These are phyloP conservation scores for Termitomyces sp. DNA, from an alignment of 1,284 basidiomycete genomes.

Conservation along the genomic window DNA sequence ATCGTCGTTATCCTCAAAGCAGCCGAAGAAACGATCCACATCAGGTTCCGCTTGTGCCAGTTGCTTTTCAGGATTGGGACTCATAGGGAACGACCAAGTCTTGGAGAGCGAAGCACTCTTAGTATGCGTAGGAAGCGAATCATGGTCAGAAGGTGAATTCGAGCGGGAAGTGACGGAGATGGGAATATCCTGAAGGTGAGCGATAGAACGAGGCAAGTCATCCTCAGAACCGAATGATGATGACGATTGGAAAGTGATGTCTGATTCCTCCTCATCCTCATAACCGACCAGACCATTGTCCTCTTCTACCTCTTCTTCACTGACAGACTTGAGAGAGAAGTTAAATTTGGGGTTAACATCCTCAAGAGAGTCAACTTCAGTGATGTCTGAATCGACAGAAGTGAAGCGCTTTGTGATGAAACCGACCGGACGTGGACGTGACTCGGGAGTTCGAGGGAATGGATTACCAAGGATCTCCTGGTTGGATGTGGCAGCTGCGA, in stretches of 20 bases:
- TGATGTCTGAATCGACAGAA: slow-evolving; percentile 59
- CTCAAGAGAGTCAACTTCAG: slow-evolving; percentile 58
- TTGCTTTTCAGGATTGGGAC: slow-evolving; percentile 20
- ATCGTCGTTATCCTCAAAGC: slow-evolving; percentile 55
- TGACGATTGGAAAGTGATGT: slow-evolving; percentile 44
- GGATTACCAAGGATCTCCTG: slow-evolving; percentile 40
- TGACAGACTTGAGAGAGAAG: slow-evolving; percentile 51
- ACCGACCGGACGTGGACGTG: slow-evolving; percentile 19
- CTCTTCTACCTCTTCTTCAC: slow-evolving; percentile 39
- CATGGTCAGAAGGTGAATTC: slow-evolving; percentile 19
- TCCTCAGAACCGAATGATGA: slow-evolving; percentile 58
- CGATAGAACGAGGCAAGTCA: slow-evolving; percentile 35
- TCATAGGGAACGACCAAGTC: slow-evolving; percentile 66
- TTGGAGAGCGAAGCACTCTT: slow-evolving; percentile 49
- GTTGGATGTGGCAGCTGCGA: slow-evolving; percentile 17
- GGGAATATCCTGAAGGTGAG: slow-evolving; percentile 26
- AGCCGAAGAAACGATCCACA: slow-evolving; percentile 70
- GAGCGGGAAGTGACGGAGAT: slow-evolving; percentile 18
- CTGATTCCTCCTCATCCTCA: slow-evolving; percentile 66
- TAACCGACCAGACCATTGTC: slow-evolving; percentile 58
- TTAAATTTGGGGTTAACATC: slow-evolving; percentile 29
- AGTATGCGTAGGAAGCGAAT: slow-evolving; percentile 29
- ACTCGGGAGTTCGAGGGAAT: slow-evolving; percentile 33
- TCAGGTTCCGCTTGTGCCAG: slow-evolving; percentile 25
- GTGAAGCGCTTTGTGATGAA: slow-evolving; percentile 36